Percentiles rank a stretch among this genome's conserved stretches.
These are phyloP conservation scores for Allium cepa DNA, from an alignment of 106 monocot genomes.

Conservation along the genomic window DNA sequence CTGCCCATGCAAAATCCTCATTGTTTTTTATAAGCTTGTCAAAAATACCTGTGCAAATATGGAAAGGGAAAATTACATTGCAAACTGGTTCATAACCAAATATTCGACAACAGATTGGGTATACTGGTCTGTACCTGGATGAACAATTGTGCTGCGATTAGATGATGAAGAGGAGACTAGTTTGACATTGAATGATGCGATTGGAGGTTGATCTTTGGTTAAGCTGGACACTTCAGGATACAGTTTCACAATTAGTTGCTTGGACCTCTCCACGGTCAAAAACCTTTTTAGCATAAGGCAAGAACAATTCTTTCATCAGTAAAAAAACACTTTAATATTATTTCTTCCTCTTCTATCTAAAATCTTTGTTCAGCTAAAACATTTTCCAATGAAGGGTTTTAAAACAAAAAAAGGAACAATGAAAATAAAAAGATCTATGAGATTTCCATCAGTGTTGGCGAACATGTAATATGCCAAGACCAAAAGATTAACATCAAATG, in stretches of 20 bases:
- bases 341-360: too few relatives aligned
- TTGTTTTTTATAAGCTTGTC: constrained; percentile 79
- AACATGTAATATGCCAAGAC: too few relatives aligned
- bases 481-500: too few relatives aligned
- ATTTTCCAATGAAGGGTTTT: background rate
- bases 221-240: constrained; percentile 66
- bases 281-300: constrained; percentile 30
- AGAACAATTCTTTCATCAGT: background rate
- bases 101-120: too few relatives aligned
- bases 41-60: constrained; percentile 41
- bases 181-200: constrained; percentile 83
- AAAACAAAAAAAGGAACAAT: background rate
- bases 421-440: too few relatives aligned
- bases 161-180: constrained; percentile 47
- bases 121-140: constrained; percentile 45
- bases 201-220: constrained; percentile 61
- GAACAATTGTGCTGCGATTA: constrained; percentile 44
- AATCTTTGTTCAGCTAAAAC: too few relatives aligned
- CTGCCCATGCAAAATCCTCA: constrained; percentile 80
- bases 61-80: too few relatives aligned
- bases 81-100: too few relatives aligned
- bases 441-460: too few relatives aligned
- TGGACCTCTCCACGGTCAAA: constrained; percentile 76
- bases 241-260: constrained; percentile 66
- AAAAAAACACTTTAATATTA: too few relatives aligned